Evolutionary conservation across 2,329 filamentous ascomycete genomes (phyloP).

Genomic region (Intubia oerlemansii): DNA sequence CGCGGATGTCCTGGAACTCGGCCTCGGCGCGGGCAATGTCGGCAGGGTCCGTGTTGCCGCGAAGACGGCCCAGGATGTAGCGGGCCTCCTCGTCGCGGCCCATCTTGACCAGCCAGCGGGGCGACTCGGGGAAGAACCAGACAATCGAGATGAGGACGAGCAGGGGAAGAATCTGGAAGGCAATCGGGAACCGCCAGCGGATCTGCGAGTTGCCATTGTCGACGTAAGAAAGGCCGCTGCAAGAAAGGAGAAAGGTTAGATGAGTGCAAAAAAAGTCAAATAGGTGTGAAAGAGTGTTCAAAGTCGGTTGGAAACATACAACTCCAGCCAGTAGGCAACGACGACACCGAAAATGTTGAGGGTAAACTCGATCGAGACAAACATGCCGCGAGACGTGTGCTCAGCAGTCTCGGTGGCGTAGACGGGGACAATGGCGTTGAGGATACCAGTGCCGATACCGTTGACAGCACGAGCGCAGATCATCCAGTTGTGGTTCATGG

Average conservation of each 20-base stretch:
- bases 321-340: no score
- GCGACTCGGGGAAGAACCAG: conserved; percentile 5
- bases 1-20: not conserved
- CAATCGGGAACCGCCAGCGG: conserved; percentile 15
- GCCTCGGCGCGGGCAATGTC: no score
- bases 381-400: conserved; percentile 44
- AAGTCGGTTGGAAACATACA: no score
- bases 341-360: no score
- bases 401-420: conserved; percentile 52
- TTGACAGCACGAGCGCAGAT: conserved; percentile 30
- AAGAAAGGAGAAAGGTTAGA: conserved; percentile 12
- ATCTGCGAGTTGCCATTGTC: conserved; percentile 10
- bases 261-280: no score
- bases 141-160: conserved; percentile 4
- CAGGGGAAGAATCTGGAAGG: conserved; percentile 12
- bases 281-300: no score
- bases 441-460: conserved; percentile 45
- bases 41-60: not conserved
- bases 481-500: not conserved
- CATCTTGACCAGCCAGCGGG: conserved; percentile 4
- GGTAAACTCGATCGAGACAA: conserved; percentile 55
- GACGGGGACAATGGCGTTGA: conserved; percentile 50
- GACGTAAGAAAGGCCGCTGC: conserved; percentile 13
- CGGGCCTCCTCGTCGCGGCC: conserved; percentile 16
- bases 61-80: conserved; percentile 2